Conservation (phyloP, 2,329 filamentous ascomycete species). For the Uncinocarpus reesii region DNA sequence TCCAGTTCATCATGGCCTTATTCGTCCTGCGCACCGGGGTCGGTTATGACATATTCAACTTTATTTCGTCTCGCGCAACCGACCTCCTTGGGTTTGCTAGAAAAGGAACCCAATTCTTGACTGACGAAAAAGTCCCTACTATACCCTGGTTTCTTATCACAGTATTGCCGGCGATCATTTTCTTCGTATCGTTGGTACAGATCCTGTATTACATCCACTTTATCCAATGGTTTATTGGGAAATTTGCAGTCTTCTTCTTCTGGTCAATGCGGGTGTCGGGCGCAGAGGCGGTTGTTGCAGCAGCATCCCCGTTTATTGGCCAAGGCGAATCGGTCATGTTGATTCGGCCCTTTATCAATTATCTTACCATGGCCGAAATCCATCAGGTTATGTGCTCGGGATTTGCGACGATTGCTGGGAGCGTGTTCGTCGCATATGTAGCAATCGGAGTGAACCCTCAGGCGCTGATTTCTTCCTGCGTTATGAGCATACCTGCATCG, state of each 20-base stretch:
- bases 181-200: slow-evolving; percentile 89
- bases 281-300: slow-evolving; percentile 85
- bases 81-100: slow-evolving; percentile 65
- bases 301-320: slow-evolving; percentile 86
- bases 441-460: slow-evolving; percentile 71
- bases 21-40: slow-evolving; percentile 74
- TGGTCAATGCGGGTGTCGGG: slow-evolving; percentile 79
- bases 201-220: slow-evolving; percentile 70
- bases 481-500: slow-evolving; percentile 91
- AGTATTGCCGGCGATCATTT: slow-evolving; percentile 86
- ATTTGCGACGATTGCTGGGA: slow-evolving; percentile 85
- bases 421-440: slow-evolving; percentile 78
- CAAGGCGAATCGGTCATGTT: slow-evolving; percentile 92
- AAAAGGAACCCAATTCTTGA: slow-evolving; percentile 64
- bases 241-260: slow-evolving; percentile 85
- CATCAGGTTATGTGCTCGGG: slow-evolving; percentile 90
- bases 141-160: slow-evolving; percentile 60
- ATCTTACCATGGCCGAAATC: slow-evolving; percentile 76
- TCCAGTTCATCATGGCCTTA: slow-evolving; percentile 77
- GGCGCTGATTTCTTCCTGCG: slow-evolving; percentile 78
- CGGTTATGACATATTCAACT: slow-evolving; percentile 85
- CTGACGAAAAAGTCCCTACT: slow-evolving; percentile 35
- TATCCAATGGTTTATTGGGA: slow-evolving; percentile 80
- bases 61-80: slow-evolving; percentile 65
- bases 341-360: slow-evolving; percentile 73